These are phyloP conservation scores for Ambrosiella beaveri DNA, from an alignment of 2,329 filamentous ascomycete genomes.

Conservation along the genomic window DNA sequence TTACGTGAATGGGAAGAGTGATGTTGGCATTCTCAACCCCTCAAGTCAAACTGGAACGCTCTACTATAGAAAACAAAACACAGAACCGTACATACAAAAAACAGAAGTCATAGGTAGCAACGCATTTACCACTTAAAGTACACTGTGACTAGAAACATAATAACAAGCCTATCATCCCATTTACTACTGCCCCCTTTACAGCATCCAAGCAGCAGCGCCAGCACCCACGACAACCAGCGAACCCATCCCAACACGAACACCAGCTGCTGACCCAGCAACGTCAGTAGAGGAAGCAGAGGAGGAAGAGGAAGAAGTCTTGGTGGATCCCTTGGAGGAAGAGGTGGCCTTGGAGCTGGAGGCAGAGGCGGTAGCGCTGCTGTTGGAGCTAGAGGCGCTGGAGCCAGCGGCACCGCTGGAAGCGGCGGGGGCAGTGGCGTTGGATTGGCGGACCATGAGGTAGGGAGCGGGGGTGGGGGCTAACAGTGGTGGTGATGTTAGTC, in stretches of 20 bases:
- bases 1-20: no score
- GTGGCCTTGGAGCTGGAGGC: conserved; percentile 17
- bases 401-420: conserved; percentile 18
- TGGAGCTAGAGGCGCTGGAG: conserved; percentile 28
- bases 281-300: not conserved
- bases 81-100: no score
- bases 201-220: not conserved
- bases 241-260: not conserved
- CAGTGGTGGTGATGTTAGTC: no score
- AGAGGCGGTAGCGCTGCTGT: conserved; percentile 26
- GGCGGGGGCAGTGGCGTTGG: conserved; percentile 18
- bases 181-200: not conserved
- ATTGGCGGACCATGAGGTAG: not conserved
- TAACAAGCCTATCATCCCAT: not conserved
- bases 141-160: not conserved
- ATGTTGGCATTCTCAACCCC: no score
- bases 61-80: no score
- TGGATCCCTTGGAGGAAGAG: conserved; percentile 34
- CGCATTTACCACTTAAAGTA: no score
- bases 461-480: no score
- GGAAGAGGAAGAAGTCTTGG: not conserved
- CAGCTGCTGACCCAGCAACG: not conserved
- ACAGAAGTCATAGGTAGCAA: no score
- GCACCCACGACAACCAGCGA: not conserved
- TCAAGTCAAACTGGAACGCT: no score